Conservation (phyloP, 352 stramenopile species). For the Pythium apleroticum region DNA sequence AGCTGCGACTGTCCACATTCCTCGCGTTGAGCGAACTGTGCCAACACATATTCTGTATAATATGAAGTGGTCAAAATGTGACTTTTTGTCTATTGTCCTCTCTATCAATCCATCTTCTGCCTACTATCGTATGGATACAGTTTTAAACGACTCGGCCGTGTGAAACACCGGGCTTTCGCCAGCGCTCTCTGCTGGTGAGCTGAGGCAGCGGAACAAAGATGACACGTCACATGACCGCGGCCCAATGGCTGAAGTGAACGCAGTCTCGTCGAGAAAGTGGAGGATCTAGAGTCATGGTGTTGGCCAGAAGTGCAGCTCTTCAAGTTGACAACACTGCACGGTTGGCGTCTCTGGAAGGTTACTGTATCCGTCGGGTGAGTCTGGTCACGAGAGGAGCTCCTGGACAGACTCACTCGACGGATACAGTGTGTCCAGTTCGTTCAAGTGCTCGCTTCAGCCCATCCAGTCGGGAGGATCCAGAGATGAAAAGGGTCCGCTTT, state of each 20-base stretch:
- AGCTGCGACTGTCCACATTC: not conserved
- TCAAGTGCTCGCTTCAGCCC: too few species aligned
- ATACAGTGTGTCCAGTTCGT: too few species aligned
- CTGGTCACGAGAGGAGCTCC: too few species aligned
- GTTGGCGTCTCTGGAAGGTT: too few species aligned
- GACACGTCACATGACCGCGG: not conserved
- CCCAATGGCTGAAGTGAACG: not conserved
- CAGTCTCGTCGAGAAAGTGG: not conserved
- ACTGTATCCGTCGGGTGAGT: too few species aligned
- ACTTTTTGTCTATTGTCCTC: too few species aligned
- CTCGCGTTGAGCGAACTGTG: not conserved
- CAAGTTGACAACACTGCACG: too few species aligned
- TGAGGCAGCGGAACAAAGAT: constrained; percentile 2
- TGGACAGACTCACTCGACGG: too few species aligned
- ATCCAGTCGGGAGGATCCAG: too few species aligned
- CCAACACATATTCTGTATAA: not conserved
- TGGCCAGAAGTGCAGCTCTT: not conserved
- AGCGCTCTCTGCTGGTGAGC: not conserved
- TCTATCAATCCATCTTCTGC: too few species aligned
- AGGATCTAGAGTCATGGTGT: not conserved
- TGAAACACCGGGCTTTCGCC: not conserved
- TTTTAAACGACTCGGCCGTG: too few species aligned
- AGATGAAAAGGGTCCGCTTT: not conserved
- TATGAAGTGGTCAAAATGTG: not conserved
- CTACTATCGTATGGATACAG: too few species aligned